These are phyloP conservation scores for Sphaerulina musiva DNA, from an alignment of 2,329 filamentous ascomycete genomes.

Conservation along the genomic window DNA sequence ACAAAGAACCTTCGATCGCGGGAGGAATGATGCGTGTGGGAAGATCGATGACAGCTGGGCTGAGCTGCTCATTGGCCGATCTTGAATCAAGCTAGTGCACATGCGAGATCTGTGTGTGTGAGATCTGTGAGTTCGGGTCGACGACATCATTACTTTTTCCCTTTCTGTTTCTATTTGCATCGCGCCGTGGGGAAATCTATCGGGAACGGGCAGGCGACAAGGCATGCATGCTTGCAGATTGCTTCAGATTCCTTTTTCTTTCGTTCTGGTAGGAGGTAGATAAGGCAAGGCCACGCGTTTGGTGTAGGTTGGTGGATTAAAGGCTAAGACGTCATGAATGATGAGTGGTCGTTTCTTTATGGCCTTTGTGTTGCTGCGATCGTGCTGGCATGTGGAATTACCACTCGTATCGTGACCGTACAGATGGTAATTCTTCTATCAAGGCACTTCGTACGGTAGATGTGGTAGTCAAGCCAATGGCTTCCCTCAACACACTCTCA, in stretches of 20 bases:
- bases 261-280: too few species aligned
- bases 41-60: not conserved
- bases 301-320: not conserved
- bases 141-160: not conserved
- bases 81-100: not conserved
- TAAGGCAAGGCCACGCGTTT: not conserved
- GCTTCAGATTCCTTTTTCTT: not conserved
- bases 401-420: too few species aligned
- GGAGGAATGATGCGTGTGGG: too few species aligned
- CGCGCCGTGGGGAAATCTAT: not conserved
- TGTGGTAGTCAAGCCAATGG: too few species aligned
- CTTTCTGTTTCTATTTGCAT: not conserved
- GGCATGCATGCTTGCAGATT: not conserved
- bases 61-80: not conserved
- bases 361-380: too few species aligned
- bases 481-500: too few species aligned
- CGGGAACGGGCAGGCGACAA: too few species aligned
- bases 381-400: too few species aligned
- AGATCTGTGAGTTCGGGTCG: not conserved
- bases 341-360: too few species aligned
- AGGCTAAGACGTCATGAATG: not conserved
- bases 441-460: too few species aligned
- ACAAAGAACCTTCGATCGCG: not conserved
- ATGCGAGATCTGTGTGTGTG: not conserved
- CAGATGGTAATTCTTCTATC: too few species aligned